Evolutionary conservation across 1,139 yeast genomes (phyloP).

Genomic region (Yamadazyma mexicana): DNA sequence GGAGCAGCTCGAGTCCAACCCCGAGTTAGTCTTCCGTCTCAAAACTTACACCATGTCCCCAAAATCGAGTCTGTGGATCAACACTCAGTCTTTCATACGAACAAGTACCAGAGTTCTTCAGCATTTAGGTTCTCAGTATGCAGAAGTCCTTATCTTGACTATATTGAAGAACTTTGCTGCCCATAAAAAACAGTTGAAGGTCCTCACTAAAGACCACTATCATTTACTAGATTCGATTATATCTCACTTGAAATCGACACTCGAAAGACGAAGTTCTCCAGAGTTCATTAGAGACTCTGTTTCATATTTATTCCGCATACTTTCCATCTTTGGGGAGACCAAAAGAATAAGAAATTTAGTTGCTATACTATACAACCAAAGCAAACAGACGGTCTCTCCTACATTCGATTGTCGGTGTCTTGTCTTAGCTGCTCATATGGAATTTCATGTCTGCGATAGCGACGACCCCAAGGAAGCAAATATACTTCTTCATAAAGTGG

Average conservation of each 20-base stretch:
- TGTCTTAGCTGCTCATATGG: neutral
- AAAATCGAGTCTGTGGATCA: neutral
- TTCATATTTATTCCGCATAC: conserved; percentile 1
- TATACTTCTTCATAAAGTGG: neutral
- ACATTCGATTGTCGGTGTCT: neutral
- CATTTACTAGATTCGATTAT: neutral
- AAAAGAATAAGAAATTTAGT: conserved; percentile 33
- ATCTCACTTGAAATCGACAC: neutral
- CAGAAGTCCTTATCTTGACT: neutral
- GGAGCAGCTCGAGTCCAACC: neutral
- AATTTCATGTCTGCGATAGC: neutral
- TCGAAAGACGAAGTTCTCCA: neutral
- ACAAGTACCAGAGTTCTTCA: neutral
- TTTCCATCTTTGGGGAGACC: conserved; percentile 19
- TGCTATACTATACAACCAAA: conserved; percentile 22
- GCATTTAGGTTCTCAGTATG: neutral
- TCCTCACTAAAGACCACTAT: neutral
- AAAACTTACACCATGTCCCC: neutral
- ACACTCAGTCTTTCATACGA: neutral
- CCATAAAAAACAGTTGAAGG: neutral
- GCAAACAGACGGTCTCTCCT: neutral
- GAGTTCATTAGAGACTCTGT: neutral
- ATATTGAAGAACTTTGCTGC: neutral
- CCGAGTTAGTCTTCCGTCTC: neutral
- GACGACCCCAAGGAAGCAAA: neutral